Conservation (phyloP, 768 basidiomycete genomes). For the Tylopilus sp. region DNA sequence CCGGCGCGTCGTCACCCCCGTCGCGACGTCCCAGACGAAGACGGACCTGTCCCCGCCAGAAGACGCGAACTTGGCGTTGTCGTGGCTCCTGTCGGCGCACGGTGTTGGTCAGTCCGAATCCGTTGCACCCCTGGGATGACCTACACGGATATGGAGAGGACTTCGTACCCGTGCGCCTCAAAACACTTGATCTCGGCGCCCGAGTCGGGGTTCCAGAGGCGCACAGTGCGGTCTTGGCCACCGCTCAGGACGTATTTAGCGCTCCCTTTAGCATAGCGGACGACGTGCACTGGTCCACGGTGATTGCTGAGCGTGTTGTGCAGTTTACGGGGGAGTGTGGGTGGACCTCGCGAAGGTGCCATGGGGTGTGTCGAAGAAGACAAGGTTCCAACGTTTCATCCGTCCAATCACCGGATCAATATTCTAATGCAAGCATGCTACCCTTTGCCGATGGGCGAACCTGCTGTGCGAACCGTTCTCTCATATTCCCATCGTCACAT, state of each 20-base stretch:
- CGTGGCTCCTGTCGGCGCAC: conserved; percentile 65
- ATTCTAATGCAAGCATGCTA: too few species aligned
- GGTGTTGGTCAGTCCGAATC: too few species aligned
- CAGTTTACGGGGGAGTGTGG: conserved; percentile 53
- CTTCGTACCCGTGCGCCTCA: conserved; percentile 92
- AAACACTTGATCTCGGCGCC: conserved; percentile 93
- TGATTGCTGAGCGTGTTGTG: conserved; percentile 64
- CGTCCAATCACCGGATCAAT: too few species aligned
- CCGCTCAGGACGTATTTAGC: conserved; percentile 92
- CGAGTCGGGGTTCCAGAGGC: conserved; percentile 84
- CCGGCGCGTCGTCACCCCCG: conserved; percentile 78
- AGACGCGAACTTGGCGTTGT: conserved; percentile 92
- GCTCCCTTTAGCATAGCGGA: conserved; percentile 84
- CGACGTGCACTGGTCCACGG: conserved; percentile 86
- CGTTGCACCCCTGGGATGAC: conserved; percentile 25
- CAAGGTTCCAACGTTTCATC: too few species aligned
- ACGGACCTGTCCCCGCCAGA: conserved; percentile 92
- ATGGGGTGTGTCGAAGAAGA: conserved; percentile 31
- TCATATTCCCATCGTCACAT: too few species aligned
- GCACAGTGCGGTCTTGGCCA: conserved; percentile 84
- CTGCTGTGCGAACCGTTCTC: too few species aligned
- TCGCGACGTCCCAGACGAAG: conserved; percentile 94
- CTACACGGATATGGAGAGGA: conserved; percentile 86
- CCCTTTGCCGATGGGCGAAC: too few species aligned
- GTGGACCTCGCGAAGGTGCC: conserved; percentile 53